These are phyloP conservation scores for Coprinellus aureogranulatus DNA, from an alignment of 768 basidiomycete species.

Conservation along the genomic window DNA sequence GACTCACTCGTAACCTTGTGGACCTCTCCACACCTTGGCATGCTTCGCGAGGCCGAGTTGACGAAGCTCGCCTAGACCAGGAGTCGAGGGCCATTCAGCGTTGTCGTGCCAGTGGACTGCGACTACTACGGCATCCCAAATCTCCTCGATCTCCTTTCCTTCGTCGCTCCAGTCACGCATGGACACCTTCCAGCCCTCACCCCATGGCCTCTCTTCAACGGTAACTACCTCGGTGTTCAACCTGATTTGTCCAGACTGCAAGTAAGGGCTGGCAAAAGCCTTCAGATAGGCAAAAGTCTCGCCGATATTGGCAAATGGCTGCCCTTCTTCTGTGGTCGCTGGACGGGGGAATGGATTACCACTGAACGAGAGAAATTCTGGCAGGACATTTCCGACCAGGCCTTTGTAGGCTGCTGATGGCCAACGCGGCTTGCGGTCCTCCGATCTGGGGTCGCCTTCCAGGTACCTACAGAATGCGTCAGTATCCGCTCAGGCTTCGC, in stretches of 20 bases:
- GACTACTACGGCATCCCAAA: conserved; percentile 51
- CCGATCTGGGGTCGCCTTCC: conserved; percentile 18
- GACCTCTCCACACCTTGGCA: conserved; percentile 41
- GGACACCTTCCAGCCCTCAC: conserved; percentile 38
- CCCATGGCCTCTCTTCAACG: conserved; percentile 32
- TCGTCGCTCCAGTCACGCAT: conserved; percentile 33
- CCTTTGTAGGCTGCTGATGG: conserved; percentile 46
- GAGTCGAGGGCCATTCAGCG: conserved; percentile 41
- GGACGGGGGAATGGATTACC: conserved; percentile 32
- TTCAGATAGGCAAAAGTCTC: conserved; percentile 40
- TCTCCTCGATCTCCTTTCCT: conserved; percentile 28
- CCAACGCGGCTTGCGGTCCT: conserved; percentile 33
- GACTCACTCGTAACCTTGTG: conserved; percentile 31
- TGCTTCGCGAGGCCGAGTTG: conserved; percentile 38
- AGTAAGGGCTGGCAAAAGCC: conserved; percentile 31
- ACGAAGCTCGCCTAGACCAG: conserved; percentile 39
- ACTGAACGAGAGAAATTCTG: conserved; percentile 42
- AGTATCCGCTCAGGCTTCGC: background rate
- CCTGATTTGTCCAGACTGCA: conserved; percentile 32
- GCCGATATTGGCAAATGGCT: conserved; percentile 39
- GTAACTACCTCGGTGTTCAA: conserved; percentile 39
- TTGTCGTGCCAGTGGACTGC: conserved; percentile 47
- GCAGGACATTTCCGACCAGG: conserved; percentile 50
- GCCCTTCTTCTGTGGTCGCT: conserved; percentile 20
- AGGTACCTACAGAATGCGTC: conserved; percentile 28